Percentiles rank a stretch among this genome's conserved stretches.
These are phyloP conservation scores for Xylaria scruposa DNA, from an alignment of 495 filamentous ascomycete genomes.

Conservation along the genomic window DNA sequence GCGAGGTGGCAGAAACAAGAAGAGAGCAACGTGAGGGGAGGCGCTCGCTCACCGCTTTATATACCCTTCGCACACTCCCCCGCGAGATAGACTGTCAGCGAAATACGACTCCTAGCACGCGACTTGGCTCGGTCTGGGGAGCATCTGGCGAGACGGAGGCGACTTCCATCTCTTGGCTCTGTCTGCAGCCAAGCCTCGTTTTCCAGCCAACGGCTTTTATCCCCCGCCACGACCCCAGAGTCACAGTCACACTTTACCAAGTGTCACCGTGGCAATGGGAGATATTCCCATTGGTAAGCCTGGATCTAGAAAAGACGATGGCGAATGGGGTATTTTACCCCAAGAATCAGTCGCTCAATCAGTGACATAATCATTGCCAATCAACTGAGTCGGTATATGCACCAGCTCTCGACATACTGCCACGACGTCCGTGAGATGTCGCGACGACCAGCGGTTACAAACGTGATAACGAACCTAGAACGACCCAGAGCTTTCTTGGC, in stretches of 20 bases:
- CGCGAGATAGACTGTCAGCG: neutral
- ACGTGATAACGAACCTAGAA: constrained; percentile 6
- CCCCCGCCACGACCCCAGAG: neutral
- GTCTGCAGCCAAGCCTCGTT: constrained; percentile 5
- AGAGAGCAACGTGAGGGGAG: neutral
- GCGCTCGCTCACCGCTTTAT: constrained; percentile 12
- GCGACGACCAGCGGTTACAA: neutral
- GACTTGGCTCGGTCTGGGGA: neutral
- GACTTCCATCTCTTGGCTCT: constrained; percentile 1
- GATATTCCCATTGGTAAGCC: neutral
- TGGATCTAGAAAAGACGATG: neutral
- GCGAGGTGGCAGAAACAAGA: neutral
- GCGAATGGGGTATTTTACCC: neutral
- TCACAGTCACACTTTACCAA: too few species aligned
- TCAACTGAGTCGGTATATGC: neutral
- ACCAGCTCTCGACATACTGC: neutral
- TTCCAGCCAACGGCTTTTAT: constrained; percentile 9
- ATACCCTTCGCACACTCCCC: neutral
- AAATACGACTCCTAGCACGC: constrained; percentile 2
- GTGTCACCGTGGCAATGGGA: neutral
- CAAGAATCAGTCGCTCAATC: neutral
- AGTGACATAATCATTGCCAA: neutral
- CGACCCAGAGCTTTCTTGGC: constrained; percentile 20
- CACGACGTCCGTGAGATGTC: neutral
- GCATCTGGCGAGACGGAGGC: neutral